Evolutionary conservation across 495 filamentous ascomycete genomes (phyloP), one percentile per base, ranked within the genome.

Genomic region (Talaromyces wortmannii): DNA sequence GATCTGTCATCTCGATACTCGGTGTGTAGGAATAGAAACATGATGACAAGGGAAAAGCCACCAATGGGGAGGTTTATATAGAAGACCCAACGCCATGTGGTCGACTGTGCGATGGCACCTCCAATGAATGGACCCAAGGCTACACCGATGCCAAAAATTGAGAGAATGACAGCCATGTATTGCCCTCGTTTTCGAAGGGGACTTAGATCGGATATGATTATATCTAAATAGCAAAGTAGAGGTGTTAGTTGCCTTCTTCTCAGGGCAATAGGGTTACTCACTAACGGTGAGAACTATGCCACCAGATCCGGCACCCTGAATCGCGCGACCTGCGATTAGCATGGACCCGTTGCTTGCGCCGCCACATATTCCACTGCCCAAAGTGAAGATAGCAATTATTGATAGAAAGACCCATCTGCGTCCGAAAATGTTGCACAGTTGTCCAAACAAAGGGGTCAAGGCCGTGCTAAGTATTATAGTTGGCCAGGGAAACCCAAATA

Each of bases 251-350:
- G 7, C 11, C 16, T n/a, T n/a, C 16, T n/a, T 45, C 44, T 45
- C 44, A 45, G 44, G n/a, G 44, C 44, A 45, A 45, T 45, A 17
- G 7, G 44, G 44, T 58, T 78, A 82, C 48, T 92, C 90, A 64
- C 92, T 91, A 30, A 88, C 86, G 60, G 94, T 66, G 16, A 89
- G 84, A 30, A 92, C 76, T 48, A 91, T 78, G 2, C 91, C 91
- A 53, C 90, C 91, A 33, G 87, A 88, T 4, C 91, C 91, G n/a
- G 86, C 67, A 49, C 91, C 91, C 67, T 96, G 91, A 50, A 96
- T 71, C 0, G 86, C 85, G 63, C 91, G 68, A 13, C 85, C 88
- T 0, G 79, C 81, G 46, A 96, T 78, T 50, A 96, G 74, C 81
- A 91, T 89, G 46, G 76, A 84, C 31, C 73, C 74, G 16, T 83